Conservation (phyloP, 2,329 filamentous ascomycete genomes). For the Bertia moriformis region DNA sequence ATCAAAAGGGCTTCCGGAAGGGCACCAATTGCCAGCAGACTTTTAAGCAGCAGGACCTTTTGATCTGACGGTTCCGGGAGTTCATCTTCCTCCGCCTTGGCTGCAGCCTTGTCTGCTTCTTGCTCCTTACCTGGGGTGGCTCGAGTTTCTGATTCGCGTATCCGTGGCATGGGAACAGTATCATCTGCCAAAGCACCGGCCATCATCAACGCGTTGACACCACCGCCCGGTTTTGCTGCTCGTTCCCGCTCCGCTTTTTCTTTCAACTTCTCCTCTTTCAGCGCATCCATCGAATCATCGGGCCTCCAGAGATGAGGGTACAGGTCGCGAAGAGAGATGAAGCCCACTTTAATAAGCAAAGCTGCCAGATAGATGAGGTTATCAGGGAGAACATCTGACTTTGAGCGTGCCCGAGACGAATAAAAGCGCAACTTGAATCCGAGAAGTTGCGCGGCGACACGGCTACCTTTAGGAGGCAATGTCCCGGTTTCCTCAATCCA, state of each 20-base stretch:
- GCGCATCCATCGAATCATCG: slow-evolving; percentile 67
- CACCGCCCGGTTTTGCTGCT: slow-evolving; percentile 53
- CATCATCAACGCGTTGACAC: slow-evolving; percentile 70
- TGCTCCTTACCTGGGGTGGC: slow-evolving; percentile 33
- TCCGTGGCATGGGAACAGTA: slow-evolving; percentile 33
- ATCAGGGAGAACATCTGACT: slow-evolving; percentile 66
- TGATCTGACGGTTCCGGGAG: slow-evolving; percentile 69
- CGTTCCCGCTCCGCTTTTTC: slow-evolving; percentile 69
- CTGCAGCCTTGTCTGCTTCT: slow-evolving; percentile 30
- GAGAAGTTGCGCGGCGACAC: slow-evolving; percentile 81
- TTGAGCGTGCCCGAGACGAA: slow-evolving; percentile 62
- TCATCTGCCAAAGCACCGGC: slow-evolving; percentile 82
- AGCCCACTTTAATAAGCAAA: slow-evolving; percentile 89
- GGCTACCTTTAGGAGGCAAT: slow-evolving; percentile 71
- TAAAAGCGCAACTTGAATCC: slow-evolving; percentile 97
- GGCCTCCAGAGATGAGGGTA: slow-evolving; percentile 82
- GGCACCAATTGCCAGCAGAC: slow-evolving; percentile 78
- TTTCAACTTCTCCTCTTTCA: slow-evolving; percentile 56
- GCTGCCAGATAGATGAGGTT: slow-evolving; percentile 88
- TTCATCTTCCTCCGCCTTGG: slow-evolving; percentile 30
- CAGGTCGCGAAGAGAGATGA: slow-evolving; percentile 79
- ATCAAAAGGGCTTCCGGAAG: slow-evolving; percentile 88
- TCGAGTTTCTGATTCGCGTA: slow-evolving; percentile 22
- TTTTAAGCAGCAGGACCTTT: slow-evolving; percentile 71
- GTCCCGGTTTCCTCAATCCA: slow-evolving; percentile 76